Base-by-base conservation (phyloP, 345 rosid species). In the Eucalyptus dawsonii region DNA sequence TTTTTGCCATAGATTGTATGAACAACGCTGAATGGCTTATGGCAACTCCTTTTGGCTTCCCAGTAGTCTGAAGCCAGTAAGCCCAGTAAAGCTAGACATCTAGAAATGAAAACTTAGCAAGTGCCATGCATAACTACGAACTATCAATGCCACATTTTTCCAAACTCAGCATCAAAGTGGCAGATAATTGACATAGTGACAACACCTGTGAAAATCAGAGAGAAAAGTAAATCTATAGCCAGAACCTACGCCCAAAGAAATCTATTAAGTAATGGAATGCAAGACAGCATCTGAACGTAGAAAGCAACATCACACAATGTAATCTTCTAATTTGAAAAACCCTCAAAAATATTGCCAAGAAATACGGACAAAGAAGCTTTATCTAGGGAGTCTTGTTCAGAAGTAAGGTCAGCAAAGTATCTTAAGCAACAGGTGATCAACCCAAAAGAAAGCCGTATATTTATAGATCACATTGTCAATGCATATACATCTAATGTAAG, bases 11-110 rank as follows among this genome's bases (percentile, higher is more conserved):
- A 88, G 99, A 97, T 90, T 97, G 98, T 22, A 95, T 94, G 67
- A 94, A 92, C 88, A 97, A 88, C 51, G 98, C 96, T 86, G 95
- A 91, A 91, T 97, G 98, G 92, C 95, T 95, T 91, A 95, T 91
- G n/a, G 93, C 88, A 80, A 95, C 98, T 76, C 98, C 98, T 89
- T 97, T 97, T 53, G 99, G 99, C 90, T 91, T 93, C 91, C 99
- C 99, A 21, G 99, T 96, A 83, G 99, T 96, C 98, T 95, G 90
- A 45, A 86, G 34, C 31, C 49, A 34, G 27, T 80, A 24, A 50
- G 87, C 37, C 12, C 40, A 80, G 50, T 9, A 53, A 81, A 40
- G 29, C 69, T 40, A 9, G 14, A 60, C 62, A 27, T 86, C 27
- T 37, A 54, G 80, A 53, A 31, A 50, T 89, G 72, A 62, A 50